A percentile compares a stretch with the other conserved stretches of the same genome.
Conservation (phyloP, 768 basidiomycete species). For the Hygrophorus russula region DNA sequence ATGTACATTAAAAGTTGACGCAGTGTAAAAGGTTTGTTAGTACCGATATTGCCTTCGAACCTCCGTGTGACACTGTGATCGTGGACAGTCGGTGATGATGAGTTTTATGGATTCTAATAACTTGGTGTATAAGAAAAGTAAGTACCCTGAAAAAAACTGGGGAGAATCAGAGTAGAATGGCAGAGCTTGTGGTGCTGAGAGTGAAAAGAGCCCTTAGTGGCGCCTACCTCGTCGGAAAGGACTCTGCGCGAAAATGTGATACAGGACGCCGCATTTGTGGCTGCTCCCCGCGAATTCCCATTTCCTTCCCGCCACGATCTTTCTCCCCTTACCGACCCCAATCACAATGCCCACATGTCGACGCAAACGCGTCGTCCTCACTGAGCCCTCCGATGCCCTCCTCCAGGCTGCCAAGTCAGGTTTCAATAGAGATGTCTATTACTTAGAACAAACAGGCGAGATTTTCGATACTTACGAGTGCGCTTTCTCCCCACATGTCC, state of each 20-base stretch:
- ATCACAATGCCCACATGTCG: conserved; percentile 73
- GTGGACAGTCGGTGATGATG: no score
- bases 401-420: conserved; percentile 52
- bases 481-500: conserved; percentile 24
- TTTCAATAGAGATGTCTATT: conserved; percentile 73
- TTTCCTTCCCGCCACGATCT: conserved; percentile 36
- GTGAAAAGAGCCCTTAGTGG: conserved; percentile 5
- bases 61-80: no score
- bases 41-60: no score
- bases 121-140: background rate
- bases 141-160: conserved; percentile 8
- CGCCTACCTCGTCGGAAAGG: conserved; percentile 4
- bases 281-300: conserved; percentile 46
- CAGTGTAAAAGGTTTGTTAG: no score
- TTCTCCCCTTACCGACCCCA: conserved; percentile 20
- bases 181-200: conserved; percentile 1
- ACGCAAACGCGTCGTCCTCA: conserved; percentile 84
- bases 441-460: conserved; percentile 91
- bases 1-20: no score
- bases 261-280: conserved; percentile 32
- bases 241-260: conserved; percentile 10
- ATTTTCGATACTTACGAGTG: conserved; percentile 96
- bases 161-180: background rate
- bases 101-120: no score
- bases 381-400: conserved; percentile 64